A percentile compares a stretch with the other conserved stretches of the same genome.
Evolutionary conservation across 768 basidiomycete species (phyloP).

Genomic region (Xanthoconium stramineum): DNA sequence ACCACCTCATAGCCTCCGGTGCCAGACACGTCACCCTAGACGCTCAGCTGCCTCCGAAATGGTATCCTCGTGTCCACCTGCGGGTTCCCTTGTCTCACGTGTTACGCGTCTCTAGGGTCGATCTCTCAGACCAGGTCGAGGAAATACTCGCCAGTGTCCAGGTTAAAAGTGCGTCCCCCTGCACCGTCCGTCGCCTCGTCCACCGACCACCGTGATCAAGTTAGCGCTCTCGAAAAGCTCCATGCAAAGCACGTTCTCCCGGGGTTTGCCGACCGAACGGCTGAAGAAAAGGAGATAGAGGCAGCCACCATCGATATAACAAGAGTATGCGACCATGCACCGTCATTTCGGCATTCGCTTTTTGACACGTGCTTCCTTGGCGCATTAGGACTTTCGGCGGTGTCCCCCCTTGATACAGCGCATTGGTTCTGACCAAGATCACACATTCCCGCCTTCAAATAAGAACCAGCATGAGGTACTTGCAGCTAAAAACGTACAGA

Average conservation of each 20-base stretch:
- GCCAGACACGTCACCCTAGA: conserved; percentile 51
- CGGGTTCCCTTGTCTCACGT: conserved; percentile 12
- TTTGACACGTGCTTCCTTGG: conserved; percentile 11
- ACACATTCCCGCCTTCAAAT: conserved; percentile 60
- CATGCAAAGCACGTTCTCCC: conserved; percentile 96
- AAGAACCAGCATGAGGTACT: conserved; percentile 49
- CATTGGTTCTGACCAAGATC: conserved; percentile 56
- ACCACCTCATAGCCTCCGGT: conserved; percentile 52
- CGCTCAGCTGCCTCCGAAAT: conserved; percentile 75
- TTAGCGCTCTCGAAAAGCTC: conserved; percentile 86
- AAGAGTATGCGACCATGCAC: conserved; percentile 47
- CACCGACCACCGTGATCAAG: conserved; percentile 41
- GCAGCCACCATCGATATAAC: conserved; percentile 83
- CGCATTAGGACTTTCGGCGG: conserved; percentile 35
- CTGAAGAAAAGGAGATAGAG: conserved; percentile 94
- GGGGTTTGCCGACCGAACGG: conserved; percentile 91
- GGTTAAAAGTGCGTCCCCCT: conserved; percentile 65
- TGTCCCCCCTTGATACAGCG: conserved; percentile 59
- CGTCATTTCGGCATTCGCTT: conserved; percentile 1
- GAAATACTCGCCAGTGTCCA: conserved; percentile 65
- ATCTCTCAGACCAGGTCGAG: conserved; percentile 87
- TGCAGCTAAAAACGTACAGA: conserved; percentile 91
- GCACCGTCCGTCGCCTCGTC: conserved; percentile 6
- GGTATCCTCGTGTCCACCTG: conserved; percentile 43
- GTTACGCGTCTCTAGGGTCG: conserved; percentile 62